These are phyloP conservation scores for Solanum tarapatanum DNA, from an alignment of 257 asterid genomes.

Conservation along the genomic window DNA sequence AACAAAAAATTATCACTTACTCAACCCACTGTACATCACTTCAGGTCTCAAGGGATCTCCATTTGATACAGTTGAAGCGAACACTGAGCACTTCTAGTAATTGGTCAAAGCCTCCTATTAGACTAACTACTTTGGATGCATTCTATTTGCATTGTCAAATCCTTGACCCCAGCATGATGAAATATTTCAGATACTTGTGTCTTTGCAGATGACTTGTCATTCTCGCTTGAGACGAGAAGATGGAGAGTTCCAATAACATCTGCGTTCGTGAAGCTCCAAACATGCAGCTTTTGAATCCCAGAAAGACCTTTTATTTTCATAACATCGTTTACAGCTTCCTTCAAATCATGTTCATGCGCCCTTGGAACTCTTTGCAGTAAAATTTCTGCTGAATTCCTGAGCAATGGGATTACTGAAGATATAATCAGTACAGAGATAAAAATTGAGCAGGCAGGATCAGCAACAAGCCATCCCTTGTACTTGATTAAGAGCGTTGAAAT, in stretches of 20 bases:
- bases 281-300: constrained; percentile 63
- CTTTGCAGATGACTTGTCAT: constrained; percentile 37
- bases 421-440: constrained; percentile 75
- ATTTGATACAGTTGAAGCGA: not conserved
- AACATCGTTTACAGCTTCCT: constrained; percentile 41
- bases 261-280: constrained; percentile 81
- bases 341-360: constrained; percentile 50
- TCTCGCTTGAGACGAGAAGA: constrained; percentile 54
- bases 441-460: constrained; percentile 95
- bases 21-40: not conserved
- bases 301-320: constrained; percentile 55
- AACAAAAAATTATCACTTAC: not conserved
- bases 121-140: constrained; percentile 22
- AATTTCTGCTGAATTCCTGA: constrained; percentile 81
- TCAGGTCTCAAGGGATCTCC: not conserved
- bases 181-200: constrained; percentile 36
- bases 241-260: constrained; percentile 82
- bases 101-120: not conserved
- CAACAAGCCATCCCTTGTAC: constrained; percentile 93
- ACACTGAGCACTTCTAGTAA: not conserved
- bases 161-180: constrained; percentile 64
- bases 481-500: constrained; percentile 75
- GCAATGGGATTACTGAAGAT: constrained; percentile 79
- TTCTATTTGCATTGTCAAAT: constrained; percentile 71
- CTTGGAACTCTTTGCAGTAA: constrained; percentile 90